A percentile compares a stretch with the other conserved stretches of the same genome.
phyloP scores from a whole-genome alignment of 441 rosid species.

The Populus tomentosa region DNA sequence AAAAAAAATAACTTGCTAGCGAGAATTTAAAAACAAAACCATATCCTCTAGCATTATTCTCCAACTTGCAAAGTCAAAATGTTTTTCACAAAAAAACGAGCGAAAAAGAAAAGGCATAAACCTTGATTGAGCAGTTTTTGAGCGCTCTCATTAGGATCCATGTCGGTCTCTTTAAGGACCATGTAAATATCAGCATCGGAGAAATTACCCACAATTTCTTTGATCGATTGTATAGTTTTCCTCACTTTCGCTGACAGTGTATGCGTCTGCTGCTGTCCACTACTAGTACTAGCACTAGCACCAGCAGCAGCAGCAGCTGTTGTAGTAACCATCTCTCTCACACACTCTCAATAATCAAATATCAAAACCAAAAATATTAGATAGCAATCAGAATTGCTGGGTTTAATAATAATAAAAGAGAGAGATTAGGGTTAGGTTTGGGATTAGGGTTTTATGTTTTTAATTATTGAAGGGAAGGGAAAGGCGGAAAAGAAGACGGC shows the following conservation, averaged over 20 bases:
- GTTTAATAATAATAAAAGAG: neutral
- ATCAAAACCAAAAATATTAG: neutral
- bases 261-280: conserved; percentile 25
- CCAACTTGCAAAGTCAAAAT: neutral
- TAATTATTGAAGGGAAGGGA: neutral
- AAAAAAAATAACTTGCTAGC: neutral
- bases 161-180: conserved; percentile 65
- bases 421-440: neutral
- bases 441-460: neutral
- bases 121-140: conserved; percentile 79
- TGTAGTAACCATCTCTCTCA: conserved; percentile 42
- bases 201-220: conserved; percentile 74
- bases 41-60: neutral
- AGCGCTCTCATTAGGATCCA: conserved; percentile 82
- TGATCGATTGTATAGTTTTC: conserved; percentile 58
- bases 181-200: conserved; percentile 71
- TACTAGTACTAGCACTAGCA: conserved; percentile 3
- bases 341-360: neutral
- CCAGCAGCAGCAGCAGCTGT: neutral
- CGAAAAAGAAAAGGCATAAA: neutral
- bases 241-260: conserved; percentile 42
- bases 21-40: neutral
- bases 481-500: conserved; percentile 10
- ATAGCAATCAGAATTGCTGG: neutral
- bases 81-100: neutral